phyloP scores from a whole-genome alignment of 2,329 filamentous ascomycete genomes.

The Fusarium nanum region DNA sequence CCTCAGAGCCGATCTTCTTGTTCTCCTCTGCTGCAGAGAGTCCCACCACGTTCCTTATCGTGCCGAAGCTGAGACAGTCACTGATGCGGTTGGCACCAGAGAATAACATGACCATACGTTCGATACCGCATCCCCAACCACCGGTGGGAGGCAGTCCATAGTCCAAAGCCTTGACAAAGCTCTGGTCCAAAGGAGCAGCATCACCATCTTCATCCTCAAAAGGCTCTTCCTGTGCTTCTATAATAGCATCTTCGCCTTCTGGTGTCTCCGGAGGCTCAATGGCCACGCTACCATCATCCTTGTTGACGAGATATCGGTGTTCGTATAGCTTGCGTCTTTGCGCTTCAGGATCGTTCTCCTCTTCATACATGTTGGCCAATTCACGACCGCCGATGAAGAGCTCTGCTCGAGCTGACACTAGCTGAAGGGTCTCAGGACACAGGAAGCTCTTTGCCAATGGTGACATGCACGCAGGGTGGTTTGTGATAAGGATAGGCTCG shows the following conservation, averaged over 20 bases:
- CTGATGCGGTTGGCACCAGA: constrained; percentile 81
- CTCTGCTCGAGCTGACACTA: constrained; percentile 84
- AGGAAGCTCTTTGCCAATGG: constrained; percentile 89
- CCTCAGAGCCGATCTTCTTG: constrained; percentile 31
- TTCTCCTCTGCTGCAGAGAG: constrained; percentile 55
- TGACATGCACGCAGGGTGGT: constrained; percentile 91
- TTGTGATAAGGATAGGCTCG: constrained; percentile 83
- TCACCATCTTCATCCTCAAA: constrained; percentile 58
- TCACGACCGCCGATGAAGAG: constrained; percentile 85
- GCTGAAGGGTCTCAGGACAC: constrained; percentile 75
- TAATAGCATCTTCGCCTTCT: constrained; percentile 6
- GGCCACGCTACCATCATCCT: constrained; percentile 48
- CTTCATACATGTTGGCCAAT: constrained; percentile 96
- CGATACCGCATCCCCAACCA: constrained; percentile 95
- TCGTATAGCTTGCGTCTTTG: constrained; percentile 84
- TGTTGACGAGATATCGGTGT: constrained; percentile 57
- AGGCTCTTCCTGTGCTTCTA: constrained; percentile 19
- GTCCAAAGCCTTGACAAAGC: constrained; percentile 85
- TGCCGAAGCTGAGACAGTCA: constrained; percentile 91
- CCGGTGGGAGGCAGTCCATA: constrained; percentile 95
- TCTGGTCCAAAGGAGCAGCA: constrained; percentile 72
- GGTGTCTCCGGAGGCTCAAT: constrained; percentile 40
- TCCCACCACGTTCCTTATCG: constrained; percentile 74
- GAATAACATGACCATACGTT: constrained; percentile 92
- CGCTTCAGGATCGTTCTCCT: constrained; percentile 92